phyloP scores from a whole-genome alignment of 78 protist genomes.

The Pigoraptor vietnamica region DNA sequence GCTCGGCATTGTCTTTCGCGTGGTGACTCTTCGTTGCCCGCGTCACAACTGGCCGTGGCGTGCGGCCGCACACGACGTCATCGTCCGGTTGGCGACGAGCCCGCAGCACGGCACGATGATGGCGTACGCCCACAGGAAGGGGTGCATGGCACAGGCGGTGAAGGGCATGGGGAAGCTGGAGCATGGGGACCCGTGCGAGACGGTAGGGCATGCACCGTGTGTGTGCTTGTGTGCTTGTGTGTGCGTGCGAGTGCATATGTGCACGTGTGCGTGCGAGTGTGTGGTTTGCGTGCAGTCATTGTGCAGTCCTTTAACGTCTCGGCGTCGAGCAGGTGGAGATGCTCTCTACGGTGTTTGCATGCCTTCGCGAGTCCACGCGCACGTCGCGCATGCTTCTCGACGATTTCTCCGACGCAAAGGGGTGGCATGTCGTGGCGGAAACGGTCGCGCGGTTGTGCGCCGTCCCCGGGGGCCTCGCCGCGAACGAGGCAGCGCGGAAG shows the following conservation, averaged over 20 bases:
- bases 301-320: no score
- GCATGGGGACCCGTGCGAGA: neutral
- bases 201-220: no score
- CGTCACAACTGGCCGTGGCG: neutral
- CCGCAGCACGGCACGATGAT: neutral
- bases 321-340: neutral
- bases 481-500: neutral
- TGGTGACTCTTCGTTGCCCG: neutral
- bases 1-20: neutral
- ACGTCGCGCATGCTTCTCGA: neutral
- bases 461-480: neutral
- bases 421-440: neutral
- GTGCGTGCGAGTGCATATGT: neutral
- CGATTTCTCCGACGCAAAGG: neutral
- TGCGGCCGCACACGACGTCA: neutral
- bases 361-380: neutral
- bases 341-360: neutral
- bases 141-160: neutral
- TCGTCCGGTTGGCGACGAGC: neutral
- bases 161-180: neutral
- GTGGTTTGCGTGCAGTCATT: neutral
- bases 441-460: neutral
- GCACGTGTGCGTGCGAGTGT: neutral
- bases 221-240: neutral
- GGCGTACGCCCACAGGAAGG: neutral